Percentiles rank a stretch among this genome's conserved stretches.
phyloP scores from a whole-genome alignment of 768 basidiomycete genomes.

The Mycena kentingensis region DNA sequence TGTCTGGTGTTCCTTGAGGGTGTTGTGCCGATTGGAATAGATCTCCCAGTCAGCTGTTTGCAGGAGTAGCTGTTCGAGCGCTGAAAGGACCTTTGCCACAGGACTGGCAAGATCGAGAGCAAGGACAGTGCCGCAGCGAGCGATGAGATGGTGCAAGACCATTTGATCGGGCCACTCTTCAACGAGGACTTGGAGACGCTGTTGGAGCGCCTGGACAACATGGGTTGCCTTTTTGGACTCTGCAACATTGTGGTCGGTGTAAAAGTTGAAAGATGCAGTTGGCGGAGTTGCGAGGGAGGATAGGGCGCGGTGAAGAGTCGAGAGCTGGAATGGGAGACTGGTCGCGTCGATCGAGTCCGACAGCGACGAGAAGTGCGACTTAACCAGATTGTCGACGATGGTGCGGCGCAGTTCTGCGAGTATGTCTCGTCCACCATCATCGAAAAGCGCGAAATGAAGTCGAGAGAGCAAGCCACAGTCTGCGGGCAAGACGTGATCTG shows the following conservation, averaged over 20 bases:
- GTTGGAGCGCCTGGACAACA: slow-evolving; percentile 52
- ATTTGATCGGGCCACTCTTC: slow-evolving; percentile 96
- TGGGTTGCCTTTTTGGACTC: slow-evolving; percentile 66
- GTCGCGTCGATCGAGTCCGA: slow-evolving; percentile 50
- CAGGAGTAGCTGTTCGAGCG: slow-evolving; percentile 80
- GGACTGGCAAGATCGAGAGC: slow-evolving; percentile 64
- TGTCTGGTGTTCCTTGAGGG: slow-evolving; percentile 67
- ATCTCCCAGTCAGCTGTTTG: slow-evolving; percentile 97
- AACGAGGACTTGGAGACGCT: slow-evolving; percentile 57
- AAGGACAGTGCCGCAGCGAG: slow-evolving; percentile 69
- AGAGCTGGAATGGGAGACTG: slow-evolving; percentile 54
- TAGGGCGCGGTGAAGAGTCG: slow-evolving; percentile 46
- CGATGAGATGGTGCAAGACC: slow-evolving; percentile 84
- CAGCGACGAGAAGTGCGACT: slow-evolving; percentile 31
- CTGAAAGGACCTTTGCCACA: slow-evolving; percentile 78
- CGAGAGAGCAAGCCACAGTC: slow-evolving; percentile 43
- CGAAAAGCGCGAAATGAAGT: slow-evolving; percentile 52
- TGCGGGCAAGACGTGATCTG: slow-evolving; percentile 33
- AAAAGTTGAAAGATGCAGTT: slow-evolving; percentile 65
- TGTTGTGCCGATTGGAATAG: slow-evolving; percentile 91
- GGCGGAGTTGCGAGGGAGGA: slow-evolving; percentile 31
- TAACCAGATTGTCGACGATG: slow-evolving; percentile 37
- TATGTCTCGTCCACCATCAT: slow-evolving; percentile 6
- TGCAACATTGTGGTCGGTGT: slow-evolving; percentile 70
- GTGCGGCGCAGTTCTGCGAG: slow-evolving; percentile 39